Base-by-base conservation (phyloP, 345 rosid genomes). In the Eucalyptus curtisii region DNA sequence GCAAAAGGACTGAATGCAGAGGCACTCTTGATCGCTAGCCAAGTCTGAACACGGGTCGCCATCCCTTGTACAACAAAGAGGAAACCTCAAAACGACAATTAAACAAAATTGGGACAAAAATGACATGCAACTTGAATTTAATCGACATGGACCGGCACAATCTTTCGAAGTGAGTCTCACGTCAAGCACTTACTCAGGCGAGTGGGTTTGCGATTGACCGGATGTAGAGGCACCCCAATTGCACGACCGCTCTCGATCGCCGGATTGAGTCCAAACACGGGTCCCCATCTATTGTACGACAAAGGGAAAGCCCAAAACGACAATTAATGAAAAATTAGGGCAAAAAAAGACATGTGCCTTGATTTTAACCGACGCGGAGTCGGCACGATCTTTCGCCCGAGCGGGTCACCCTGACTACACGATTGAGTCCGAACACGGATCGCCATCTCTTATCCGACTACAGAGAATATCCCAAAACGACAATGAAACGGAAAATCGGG, bases 161-260 rank as follows among this genome's bases (percentile, higher is more conserved):
- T 64, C 20, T n/a, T 64, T 64, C 2, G 0, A 14, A 64, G 5
- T 14, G 19, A 17, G 2, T 64, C 40, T n/a, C 76, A 1, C 40
- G 5, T 64, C 76, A 16, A 64, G 76, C 76, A 64, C 19, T 64
- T 64, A 64, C 15, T 27, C 6, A 27, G 76, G 37, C 0, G 37
- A 31, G 40, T 14, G 3, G 5, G 40, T n/a, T 61, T 61, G 68
- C 31, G 3, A 59, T 13, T 0, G 16, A 2, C 31, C 15, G 5
- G 68, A 27, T 59, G 68, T 6, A 27, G n/a, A 59, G 68, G 4
- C 68, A 59, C 76, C 76, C 76, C 27, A 7, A 14, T 64, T 16
- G 20, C 10, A 1, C 20, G 40, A n/a, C 76, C 37, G 33, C 37
- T n/a, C 37, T 64, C 6, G 37, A 64, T 64, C 10, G 5, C 20